Base-by-base conservation (phyloP, 2,329 filamentous ascomycete genomes). In the Apiospora arundinis region DNA sequence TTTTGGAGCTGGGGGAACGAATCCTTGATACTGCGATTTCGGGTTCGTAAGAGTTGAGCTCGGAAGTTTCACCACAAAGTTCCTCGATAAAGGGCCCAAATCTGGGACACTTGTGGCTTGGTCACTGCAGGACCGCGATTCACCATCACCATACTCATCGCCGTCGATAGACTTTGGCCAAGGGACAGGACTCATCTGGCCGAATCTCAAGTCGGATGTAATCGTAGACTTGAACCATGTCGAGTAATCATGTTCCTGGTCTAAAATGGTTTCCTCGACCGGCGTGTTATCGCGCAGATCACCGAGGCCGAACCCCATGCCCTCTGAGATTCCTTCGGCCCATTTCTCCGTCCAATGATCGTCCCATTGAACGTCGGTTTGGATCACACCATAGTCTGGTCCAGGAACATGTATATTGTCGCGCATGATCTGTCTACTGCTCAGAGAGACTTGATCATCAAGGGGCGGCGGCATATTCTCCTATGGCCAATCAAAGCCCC, bases 1-100 rank as follows among this genome's bases (percentile, higher is more conserved):
- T 21, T 67, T 70, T 0, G 76, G 71, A 1, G 75, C 73, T 2
- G 78, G 78, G 0, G 77, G 77, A 0, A 71, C 69, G 52, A 77
- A 80, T 0, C 77, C 77, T 14, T 76, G 71, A 48, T 78, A 80
- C 3, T 71, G 23, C 0, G 82, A 82, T 23, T 32, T 70, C 16
- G 76, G 74, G 37, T 75, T 72, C 2, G 60, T 73, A 1, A 78
- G 72, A n/a, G 76, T 77, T 12, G 76, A 76, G 40, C 14, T 44
- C 32, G 76, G 76, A 9, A 78, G 70, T 12, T 74, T 69, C 11
- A 77, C 71, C 11, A 66, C 32, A 7, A 48, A 75, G 72, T 7
- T 73, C 71, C 32, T 70, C 18, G 32, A 37, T 40, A 9, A 5
- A 40, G 56, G 56, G 21, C 18, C 73, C 46, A 63, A 25, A 5